Conservation (phyloP, 2,329 filamentous ascomycete genomes). For the Aspergillus sojae region DNA sequence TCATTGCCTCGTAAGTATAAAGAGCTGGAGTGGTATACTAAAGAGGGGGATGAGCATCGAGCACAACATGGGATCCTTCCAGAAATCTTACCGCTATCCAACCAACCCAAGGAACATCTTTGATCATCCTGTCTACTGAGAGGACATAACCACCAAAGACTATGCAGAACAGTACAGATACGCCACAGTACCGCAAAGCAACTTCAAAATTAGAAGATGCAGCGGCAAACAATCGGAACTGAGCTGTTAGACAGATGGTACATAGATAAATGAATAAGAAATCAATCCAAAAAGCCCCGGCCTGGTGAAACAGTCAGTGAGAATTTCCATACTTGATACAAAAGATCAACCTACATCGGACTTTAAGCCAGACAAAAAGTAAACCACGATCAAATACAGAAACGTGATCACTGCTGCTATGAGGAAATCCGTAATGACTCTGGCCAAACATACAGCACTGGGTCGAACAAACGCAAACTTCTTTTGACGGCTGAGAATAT, state of each 20-base stretch:
- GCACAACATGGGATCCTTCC: not conserved
- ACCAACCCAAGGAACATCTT: conserved; percentile 63
- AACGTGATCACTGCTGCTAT: conserved; percentile 56
- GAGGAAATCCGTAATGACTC: conserved; percentile 61
- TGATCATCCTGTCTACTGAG: conserved; percentile 58
- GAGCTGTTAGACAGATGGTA: conserved; percentile 60
- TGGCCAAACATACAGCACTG: conserved; percentile 60
- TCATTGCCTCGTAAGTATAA: conserved; percentile 66
- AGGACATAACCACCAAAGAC: conserved; percentile 67
- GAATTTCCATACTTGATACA: not conserved
- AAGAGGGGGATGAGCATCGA: conserved; percentile 19
- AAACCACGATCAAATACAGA: conserved; percentile 62
- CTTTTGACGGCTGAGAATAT: conserved; percentile 66
- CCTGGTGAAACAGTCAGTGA: conserved; percentile 32
- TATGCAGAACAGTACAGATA: conserved; percentile 60
- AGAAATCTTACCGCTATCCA: conserved; percentile 48
- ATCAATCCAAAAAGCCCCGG: conserved; percentile 64
- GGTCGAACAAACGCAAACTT: conserved; percentile 67
- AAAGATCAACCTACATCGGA: conserved; percentile 24
- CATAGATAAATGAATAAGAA: conserved; percentile 61
- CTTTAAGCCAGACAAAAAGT: conserved; percentile 57
- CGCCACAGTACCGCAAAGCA: conserved; percentile 62
- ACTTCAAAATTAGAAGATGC: conserved; percentile 64
- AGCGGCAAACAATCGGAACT: conserved; percentile 65
- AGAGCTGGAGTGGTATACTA: conserved; percentile 50